A percentile compares a stretch with the other conserved stretches of the same genome.
Conservation (phyloP, 1,284 basidiomycete genomes). For the Rhodotorula sp. region DNA sequence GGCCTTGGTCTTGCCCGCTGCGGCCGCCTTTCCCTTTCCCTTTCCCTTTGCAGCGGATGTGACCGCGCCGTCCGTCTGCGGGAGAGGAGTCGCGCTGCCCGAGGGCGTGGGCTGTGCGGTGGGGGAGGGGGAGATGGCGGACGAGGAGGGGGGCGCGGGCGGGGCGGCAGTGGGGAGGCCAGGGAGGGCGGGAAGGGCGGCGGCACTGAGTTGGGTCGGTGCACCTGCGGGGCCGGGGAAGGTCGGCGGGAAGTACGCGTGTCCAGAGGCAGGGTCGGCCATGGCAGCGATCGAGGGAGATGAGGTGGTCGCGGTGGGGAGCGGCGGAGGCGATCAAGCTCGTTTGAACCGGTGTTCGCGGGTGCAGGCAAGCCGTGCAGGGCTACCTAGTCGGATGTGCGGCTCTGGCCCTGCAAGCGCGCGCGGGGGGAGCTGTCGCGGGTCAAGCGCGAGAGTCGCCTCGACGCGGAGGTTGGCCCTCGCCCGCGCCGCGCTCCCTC, state of each 20-base stretch:
- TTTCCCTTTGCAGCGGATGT: background rate
- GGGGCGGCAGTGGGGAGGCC: background rate
- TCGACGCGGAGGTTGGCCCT: too few species aligned
- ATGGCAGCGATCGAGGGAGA: background rate
- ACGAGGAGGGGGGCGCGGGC: slow-evolving; percentile 1
- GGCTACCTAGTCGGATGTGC: too few species aligned
- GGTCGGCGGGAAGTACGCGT: background rate
- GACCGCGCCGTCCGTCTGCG: background rate
- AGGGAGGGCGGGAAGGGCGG: background rate
- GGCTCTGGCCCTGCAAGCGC: too few species aligned
- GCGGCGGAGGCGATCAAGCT: too few species aligned
- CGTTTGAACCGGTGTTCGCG: too few species aligned
- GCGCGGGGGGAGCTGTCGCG: too few species aligned
- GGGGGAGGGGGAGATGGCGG: background rate
- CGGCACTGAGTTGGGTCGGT: background rate
- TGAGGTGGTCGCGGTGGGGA: too few species aligned
- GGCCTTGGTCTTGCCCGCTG: slow-evolving; percentile 12
- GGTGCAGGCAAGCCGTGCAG: too few species aligned
- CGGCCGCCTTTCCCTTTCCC: background rate
- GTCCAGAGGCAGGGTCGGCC: background rate
- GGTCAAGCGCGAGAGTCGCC: too few species aligned
- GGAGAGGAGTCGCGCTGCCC: background rate
- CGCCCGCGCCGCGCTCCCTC: too few species aligned
- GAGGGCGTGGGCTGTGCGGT: background rate
- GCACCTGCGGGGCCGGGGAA: background rate